Evolutionary conservation across 192 early-diverging fungal species (phyloP), one percentile per base, ranked within the genome.

Genomic region (Gonapodya sp.): DNA sequence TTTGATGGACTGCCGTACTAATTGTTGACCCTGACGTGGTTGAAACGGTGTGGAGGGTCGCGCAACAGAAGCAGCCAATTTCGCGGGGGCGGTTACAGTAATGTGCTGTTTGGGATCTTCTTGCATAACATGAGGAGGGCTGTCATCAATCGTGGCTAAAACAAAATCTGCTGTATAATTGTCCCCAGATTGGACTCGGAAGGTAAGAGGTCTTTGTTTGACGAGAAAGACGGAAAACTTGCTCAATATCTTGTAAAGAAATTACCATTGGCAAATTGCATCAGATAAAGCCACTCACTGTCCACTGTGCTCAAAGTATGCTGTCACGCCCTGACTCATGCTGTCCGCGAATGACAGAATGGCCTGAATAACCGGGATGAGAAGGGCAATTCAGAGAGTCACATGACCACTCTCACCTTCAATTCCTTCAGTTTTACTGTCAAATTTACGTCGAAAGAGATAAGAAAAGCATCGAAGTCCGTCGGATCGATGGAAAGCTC

Each of bases 371-470:
- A 8, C 8, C 8, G 24, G 24, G 46, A 64, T 8, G 24, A 24
- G 8, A 64, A 64, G 8, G 46, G 24, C 24, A 64, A 16, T 64
- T 64, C 46, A 64, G 24, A 8, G 24, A 24, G 8, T 8, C 46
- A 16, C 24, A 64, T 64, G 8, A 77, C 18, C 75, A 33, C 14
- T 16, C 75, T 32, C 34, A 77, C 75, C 31, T 77, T 77, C 18
- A 77, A 33, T 33, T 77, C 75, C 75, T 77, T 77, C 18, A 77
- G 34, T 18, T 77, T 77, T 18, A 77, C 75, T 14, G 75, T 77
- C 75, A 77, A 34, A 14, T 77, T 34, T 16, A 31, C 75, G 75
- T 77, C 75, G 2, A 32, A 32, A 8, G 75, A 16, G 31, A 77
- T 34, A 16, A 14, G 2, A 33, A 77, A 77, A 8, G 8, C 34